Evolutionary conservation across 2,329 filamentous ascomycete genomes (phyloP), one percentile per base, ranked within the genome.

Genomic region (Bimuria novae-zelandiae): DNA sequence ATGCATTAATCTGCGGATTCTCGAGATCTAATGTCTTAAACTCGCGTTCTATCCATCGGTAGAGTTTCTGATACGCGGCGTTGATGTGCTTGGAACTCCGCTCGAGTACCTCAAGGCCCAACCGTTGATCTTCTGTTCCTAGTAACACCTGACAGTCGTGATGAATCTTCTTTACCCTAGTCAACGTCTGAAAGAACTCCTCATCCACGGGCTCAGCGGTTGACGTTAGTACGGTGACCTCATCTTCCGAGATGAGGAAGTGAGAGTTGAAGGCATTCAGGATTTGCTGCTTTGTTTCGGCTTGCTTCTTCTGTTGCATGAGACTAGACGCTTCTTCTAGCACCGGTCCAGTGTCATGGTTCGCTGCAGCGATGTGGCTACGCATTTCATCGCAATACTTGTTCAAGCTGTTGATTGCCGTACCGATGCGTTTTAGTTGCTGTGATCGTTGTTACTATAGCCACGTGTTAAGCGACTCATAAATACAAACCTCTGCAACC

Each of bases 11-110:
- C 65, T 96, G 92, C 0, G 92, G 92, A 61, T 95, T 96, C 68
- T 99, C 94, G 7, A 97, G 82, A 70, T 97, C 95, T 45, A 97
- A 77, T 0, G 87, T 88, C 72, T 92, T 96, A 76, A 99, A 95
- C 65, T 97, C 92, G 54, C 89, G 87, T 70, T 97, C 92, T 17
- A 96, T 87, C 93, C 93, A 99, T 64, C 90, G 87, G 75, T 96
- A 97, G 2, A 99, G 82, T 70, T 97, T 99, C 70, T 99, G 93
- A 64, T 94, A 99, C 4, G 90, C 93, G 14, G 87, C 82, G 66
- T 96, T 94, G 44, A 99, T 82, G 56, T 90, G 86, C 54, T 90
- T 91, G 0, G 92, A 92, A 50, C 88, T 93, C 71, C 93, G 86
- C 57, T 97, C 93, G 82, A 97, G 92, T 43, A 97, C 84, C 64